Evolutionary conservation across 768 basidiomycete species (phyloP).

Genomic region (Crassisporium funariophilum): DNA sequence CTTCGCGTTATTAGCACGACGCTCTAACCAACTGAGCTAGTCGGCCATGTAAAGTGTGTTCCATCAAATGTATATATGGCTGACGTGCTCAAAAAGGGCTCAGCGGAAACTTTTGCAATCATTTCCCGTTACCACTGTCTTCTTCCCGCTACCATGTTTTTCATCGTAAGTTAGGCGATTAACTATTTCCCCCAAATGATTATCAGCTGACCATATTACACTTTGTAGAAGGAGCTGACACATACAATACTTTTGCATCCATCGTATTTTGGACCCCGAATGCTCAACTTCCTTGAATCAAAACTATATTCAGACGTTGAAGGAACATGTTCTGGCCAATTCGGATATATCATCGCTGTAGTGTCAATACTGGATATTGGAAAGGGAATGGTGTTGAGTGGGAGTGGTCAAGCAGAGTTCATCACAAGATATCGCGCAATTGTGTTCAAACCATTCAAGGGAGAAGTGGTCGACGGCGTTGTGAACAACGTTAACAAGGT

Average conservation of each 20-base stretch:
- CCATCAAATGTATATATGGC: too few species aligned
- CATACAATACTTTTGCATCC: slow-evolving; percentile 97
- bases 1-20: slow-evolving; percentile 86
- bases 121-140: too few species aligned
- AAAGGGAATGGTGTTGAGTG: slow-evolving; percentile 88
- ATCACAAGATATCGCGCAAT: slow-evolving; percentile 93
- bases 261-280: slow-evolving; percentile 96
- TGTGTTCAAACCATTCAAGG: slow-evolving; percentile 99
- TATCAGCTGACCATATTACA: slow-evolving; percentile 3
- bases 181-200: neutral
- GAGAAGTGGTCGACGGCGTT: slow-evolving; percentile 95
- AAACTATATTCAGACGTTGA: slow-evolving; percentile 97
- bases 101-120: too few species aligned
- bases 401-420: slow-evolving; percentile 96
- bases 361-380: slow-evolving; percentile 90
- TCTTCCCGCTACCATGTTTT: slow-evolving; percentile 54
- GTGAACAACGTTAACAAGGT: slow-evolving; percentile 97
- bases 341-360: slow-evolving; percentile 93
- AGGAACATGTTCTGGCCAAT: slow-evolving; percentile 94
- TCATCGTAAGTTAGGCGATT: slow-evolving; percentile 56
- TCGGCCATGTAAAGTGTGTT: too few species aligned
- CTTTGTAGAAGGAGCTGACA: slow-evolving; percentile 86
- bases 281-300: slow-evolving; percentile 89
- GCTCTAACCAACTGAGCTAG: slow-evolving; percentile 96
- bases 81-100: too few species aligned